Evolutionary conservation across 2,329 filamentous ascomycete species (phyloP), one percentile per base, ranked within the genome.

Genomic region (Colletotrichum sojae): DNA sequence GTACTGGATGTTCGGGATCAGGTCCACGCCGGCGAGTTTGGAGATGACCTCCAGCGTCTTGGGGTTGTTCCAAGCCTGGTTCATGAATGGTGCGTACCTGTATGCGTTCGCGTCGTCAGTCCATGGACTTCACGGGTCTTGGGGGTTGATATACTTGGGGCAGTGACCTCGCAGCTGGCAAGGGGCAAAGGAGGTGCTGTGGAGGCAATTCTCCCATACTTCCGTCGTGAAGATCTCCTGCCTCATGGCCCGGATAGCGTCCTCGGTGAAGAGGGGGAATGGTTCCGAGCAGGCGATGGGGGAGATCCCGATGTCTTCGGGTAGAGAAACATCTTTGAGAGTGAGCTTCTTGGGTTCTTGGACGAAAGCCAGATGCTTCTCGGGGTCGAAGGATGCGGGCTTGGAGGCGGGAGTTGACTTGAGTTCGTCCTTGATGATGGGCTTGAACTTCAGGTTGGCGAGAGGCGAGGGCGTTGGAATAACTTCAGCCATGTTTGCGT

Each of bases 221-320:
- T 86, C 82, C 0, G 86, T 82, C 54, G 84, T 85, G 46, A 91
- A 81, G n/a, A 91, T 84, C 76, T 92, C 90, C 3, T 79, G 79
- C 63, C 90, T 84, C 85, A 92, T 91, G 59, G 86, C 83, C 73
- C 86, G 78, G 58, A 92, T 83, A 2, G 90, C 89, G 54, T 90
- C 88, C 39, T 83, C 75, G 12, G 87, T 87, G 78, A 92, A 92
- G 25, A 92, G 82, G 4, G 83, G 83, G 76, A 92, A 92, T 0
- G 90, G 89, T 67, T 91, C 87, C 0, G 89, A 90, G 59, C 91
- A 89, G 13, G 89, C 90, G 56, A 89, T 82, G 1, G 85, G 84
- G 1, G 90, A 92, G 27, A 92, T 83, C 5, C 89, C 90, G 57
- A 80, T 82, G 63, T 83, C 82, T 43, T 87, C 82, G 5, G 63